A percentile compares a stretch with the other conserved stretches of the same genome.
Evolutionary conservation across 2,329 filamentous ascomycete genomes (phyloP).

Genomic region (Neoascochyta sp.): DNA sequence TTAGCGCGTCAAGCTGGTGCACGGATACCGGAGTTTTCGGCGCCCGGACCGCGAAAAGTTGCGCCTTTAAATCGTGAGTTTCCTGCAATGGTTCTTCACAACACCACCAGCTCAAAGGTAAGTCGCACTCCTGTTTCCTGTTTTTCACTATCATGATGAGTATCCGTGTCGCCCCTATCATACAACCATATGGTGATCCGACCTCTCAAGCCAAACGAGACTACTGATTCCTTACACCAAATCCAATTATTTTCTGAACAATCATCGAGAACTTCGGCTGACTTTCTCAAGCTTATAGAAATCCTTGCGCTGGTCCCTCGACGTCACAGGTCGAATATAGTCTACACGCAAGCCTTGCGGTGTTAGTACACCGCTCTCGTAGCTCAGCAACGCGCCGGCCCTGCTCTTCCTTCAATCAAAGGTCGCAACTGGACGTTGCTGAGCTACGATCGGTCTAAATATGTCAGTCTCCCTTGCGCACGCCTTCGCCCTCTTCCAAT

Average conservation of each 20-base stretch:
- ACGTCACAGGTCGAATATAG: no score
- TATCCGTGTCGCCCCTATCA: slow-evolving; percentile 42
- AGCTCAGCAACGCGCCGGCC: slow-evolving; percentile 6
- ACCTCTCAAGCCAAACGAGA: slow-evolving; percentile 42
- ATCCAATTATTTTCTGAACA: slow-evolving; percentile 5
- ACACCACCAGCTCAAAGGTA: no score
- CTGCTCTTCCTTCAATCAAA: background rate
- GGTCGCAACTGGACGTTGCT: slow-evolving; percentile 9
- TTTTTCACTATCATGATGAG: slow-evolving; percentile 30
- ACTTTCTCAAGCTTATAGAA: slow-evolving; percentile 12
- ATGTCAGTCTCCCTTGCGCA: slow-evolving; percentile 15
- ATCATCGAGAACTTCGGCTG: slow-evolving; percentile 12
- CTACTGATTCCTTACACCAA: slow-evolving; percentile 26
- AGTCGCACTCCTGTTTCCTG: slow-evolving; percentile 14
- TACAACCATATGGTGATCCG: slow-evolving; percentile 39
- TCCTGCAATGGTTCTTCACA: no score
- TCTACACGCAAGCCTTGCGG: no score
- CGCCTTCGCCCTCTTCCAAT: slow-evolving; percentile 12
- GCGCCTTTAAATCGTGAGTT: no score
- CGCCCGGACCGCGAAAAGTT: no score
- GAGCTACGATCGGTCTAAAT: slow-evolving; percentile 10
- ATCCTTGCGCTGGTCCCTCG: background rate
- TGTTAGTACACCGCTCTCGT: slow-evolving; percentile 4
- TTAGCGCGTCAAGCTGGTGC: background rate
- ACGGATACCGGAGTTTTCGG: background rate